Conservation (phyloP, 73 alveolate genomes). For the Paraurostyla sp. region DNA sequence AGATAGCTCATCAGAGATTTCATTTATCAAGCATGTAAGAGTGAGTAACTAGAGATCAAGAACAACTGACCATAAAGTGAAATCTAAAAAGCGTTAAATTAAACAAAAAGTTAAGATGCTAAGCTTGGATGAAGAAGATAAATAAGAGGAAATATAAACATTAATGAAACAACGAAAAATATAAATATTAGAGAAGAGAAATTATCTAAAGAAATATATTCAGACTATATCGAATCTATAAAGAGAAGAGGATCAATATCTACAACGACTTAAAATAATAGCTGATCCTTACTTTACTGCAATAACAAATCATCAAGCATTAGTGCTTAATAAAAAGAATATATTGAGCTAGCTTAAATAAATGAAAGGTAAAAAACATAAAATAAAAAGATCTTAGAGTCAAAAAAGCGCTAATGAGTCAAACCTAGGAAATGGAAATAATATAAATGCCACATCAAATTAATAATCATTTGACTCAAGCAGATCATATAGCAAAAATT, state of each 20-base stretch:
- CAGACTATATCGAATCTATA: slow-evolving; percentile 21
- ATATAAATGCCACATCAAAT: too few relatives aligned
- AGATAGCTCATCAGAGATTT: neutral
- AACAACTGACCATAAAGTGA: neutral
- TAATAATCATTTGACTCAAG: too few relatives aligned
- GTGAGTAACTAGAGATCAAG: neutral
- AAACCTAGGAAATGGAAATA: too few relatives aligned
- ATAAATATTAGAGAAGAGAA: neutral
- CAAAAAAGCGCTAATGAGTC: too few relatives aligned
- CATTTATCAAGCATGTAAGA: neutral
- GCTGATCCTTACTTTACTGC: slow-evolving; percentile 33
- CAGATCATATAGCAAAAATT: too few relatives aligned
- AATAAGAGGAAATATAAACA: neutral
- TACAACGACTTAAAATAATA: neutral
- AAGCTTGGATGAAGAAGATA: neutral
- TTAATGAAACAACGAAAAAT: neutral
- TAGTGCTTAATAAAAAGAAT: neutral
- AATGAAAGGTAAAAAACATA: slow-evolving; percentile 1
- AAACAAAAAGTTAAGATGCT: neutral
- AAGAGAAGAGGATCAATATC: slow-evolving; percentile 22
- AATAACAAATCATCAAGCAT: neutral
- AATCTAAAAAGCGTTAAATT: too few relatives aligned
- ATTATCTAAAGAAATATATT: neutral
- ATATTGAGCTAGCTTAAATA: neutral
- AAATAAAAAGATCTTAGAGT: too few relatives aligned